Base-by-base conservation (phyloP, 176 grass and related monocot species). In the Oryza australiensis region DNA sequence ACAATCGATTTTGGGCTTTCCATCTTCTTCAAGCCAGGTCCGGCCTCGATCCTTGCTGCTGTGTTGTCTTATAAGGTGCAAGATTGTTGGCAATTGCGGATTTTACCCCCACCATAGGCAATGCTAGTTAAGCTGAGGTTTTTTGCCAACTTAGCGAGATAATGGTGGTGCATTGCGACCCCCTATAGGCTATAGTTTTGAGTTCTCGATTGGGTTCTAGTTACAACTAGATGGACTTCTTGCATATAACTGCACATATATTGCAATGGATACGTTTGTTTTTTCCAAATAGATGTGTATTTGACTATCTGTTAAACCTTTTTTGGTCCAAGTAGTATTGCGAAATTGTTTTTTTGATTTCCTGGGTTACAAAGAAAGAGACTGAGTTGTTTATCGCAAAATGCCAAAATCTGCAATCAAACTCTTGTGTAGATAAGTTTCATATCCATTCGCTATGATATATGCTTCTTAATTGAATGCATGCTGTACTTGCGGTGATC, bases 21-120 rank as follows among this genome's bases (percentile, higher is more conserved):
- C 29, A 80, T 90, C 15, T 90, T 90, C 79, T 90, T 90, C 79
- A 90, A 90, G 80, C 88, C 88, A 74, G 83, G 88, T 90, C 65
- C 18, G 9, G 34, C 11, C 32, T 69, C 18, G 0, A 42, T 30
- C 26, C 42, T 9, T 9, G 22, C 1, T 76, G 8, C 30, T 11
- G 37, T 75, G 9, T 14, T 32, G 45, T 69, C 59, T 66, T 87
- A 7, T 75, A 45, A 55, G 22, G 12, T 75, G 41, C 41, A 66
- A 12, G n/a, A 75, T 38, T 49, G 9, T 35, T 75, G 29, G 42
- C 4, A 64, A 37, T 66, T 83, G n/a, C 7, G 22, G 20, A 59
- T 59, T n/a, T 10, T 59, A 59, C 4, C 29, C 29, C 4, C 9
- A 24, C 64, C 22, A 18, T 51, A 33, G 30, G 71, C 28, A 8